Evolutionary conservation across 345 rosid genomes (phyloP), one percentile per base, ranked within the genome.

Genomic region (Kernera saxatilis): DNA sequence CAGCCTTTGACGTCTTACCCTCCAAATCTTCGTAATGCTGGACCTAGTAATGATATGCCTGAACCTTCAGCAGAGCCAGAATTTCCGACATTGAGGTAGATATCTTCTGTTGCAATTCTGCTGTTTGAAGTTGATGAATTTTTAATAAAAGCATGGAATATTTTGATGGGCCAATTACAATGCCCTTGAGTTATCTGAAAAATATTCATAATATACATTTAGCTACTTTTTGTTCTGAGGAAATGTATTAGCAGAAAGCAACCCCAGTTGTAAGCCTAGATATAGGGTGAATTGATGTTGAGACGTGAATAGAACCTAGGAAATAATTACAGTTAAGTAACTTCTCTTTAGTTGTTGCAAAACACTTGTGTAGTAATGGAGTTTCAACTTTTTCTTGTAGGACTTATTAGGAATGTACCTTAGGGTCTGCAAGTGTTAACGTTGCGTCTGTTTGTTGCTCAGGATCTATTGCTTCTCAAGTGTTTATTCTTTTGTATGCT

Each of bases 11-110:
- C 97, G 13, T 87, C 93, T 26, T 88, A 83, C 83, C 92, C 97
- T 53, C 91, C 60, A 84, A 95, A 87, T 80, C 57, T 90, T 71
- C 92, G 84, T 57, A 87, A 79, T 65, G 68, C 76, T 78, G 94
- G 87, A 67, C 37, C 76, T 64, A 80, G 55, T 68, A 84, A 64
- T 63, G 97, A 86, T 48, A 72, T 65, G 6, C 74, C 90, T 23
- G 97, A 90, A 68, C 50, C 98, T 78, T 88, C 96, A 58, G 83
- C 79, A n/a, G 97, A 92, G 72, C 72, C 98, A 22, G 99, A 95
- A 68, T 87, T 88, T 69, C 99, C 97, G 64, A 85, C 90, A 8
- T 77, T 95, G 74, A 95, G 96, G 99, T 95, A 80, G 32, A 5
- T 76, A 33, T 77, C 26, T 43, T 49, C 35, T 15, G 57, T 13